Evolutionary conservation across 805 yeast species (phyloP).

Genomic region (Wickerhamiella sorbophila): DNA sequence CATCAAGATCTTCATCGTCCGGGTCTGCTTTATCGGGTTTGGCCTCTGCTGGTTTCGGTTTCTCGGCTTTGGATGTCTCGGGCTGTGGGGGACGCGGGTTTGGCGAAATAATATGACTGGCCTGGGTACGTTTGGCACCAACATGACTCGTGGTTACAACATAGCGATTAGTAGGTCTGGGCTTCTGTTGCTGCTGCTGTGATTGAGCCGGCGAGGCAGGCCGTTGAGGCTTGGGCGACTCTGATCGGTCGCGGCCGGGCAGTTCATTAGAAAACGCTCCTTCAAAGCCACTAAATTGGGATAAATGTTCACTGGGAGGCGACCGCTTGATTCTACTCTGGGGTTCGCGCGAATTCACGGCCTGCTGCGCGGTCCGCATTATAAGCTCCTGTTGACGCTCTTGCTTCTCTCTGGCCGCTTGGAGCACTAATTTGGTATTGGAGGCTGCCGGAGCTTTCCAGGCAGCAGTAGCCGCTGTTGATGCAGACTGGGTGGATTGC

Average conservation of each 20-base stretch:
- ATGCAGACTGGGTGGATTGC: background rate
- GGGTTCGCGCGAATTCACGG: background rate
- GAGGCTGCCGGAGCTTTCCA: slow-evolving; percentile 10
- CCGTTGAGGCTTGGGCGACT: background rate
- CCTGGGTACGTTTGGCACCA: background rate
- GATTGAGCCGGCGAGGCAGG: background rate
- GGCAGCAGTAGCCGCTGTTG: slow-evolving; percentile 17
- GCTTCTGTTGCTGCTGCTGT: background rate
- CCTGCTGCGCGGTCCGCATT: slow-evolving; percentile 2
- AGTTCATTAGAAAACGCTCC: slow-evolving; percentile 10
- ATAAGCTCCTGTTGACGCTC: slow-evolving; percentile 2
- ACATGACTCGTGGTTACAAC: background rate
- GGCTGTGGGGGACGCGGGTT: background rate
- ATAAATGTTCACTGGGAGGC: background rate
- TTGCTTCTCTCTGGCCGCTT: background rate
- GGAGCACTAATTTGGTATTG: background rate
- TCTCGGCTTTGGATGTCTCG: background rate
- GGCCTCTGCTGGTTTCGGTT: background rate
- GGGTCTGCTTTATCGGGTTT: background rate
- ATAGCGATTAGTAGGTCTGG: background rate
- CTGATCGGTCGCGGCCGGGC: slow-evolving; percentile 1
- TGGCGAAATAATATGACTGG: background rate
- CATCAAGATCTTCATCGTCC: slow-evolving; percentile 15
- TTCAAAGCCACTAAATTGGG: slow-evolving; percentile 13
- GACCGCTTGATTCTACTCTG: background rate